Evolutionary conservation across 495 filamentous ascomycete genomes (phyloP).

Genomic region (Aspergillus coremiiformis): DNA sequence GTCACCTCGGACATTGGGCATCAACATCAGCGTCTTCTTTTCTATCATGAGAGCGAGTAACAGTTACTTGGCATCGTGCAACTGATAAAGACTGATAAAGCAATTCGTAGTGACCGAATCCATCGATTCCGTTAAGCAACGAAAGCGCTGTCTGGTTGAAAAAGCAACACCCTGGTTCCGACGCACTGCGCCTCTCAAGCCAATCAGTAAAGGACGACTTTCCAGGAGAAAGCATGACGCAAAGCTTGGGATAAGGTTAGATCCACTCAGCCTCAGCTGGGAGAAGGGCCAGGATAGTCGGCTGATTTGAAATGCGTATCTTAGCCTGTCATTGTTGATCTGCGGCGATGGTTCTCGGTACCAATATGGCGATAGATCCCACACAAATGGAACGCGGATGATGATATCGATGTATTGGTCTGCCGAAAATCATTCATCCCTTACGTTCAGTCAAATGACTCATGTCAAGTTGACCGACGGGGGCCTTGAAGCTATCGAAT

Average conservation of each 20-base stretch:
- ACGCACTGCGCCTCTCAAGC: background rate
- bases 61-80: background rate
- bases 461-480: background rate
- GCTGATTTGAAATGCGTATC: conserved; percentile 3
- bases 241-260: conserved; percentile 8
- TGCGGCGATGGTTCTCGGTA: background rate
- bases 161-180: background rate
- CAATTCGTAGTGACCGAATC: background rate
- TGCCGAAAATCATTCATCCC: background rate
- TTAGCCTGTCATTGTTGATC: background rate
- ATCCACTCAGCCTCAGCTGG: conserved; percentile 12
- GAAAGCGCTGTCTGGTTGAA: background rate
- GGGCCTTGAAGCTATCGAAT: background rate
- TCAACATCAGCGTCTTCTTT: background rate
- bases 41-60: background rate
- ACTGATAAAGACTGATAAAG: conserved; percentile 1
- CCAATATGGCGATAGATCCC: background rate
- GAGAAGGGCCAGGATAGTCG: background rate
- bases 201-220: background rate
- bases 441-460: background rate
- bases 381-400: background rate
- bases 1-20: background rate
- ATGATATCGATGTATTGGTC: background rate
- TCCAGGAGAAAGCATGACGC: conserved; percentile 8
- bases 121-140: background rate